phyloP scores from a whole-genome alignment of 345 rosid genomes.

The Salix exigua region DNA sequence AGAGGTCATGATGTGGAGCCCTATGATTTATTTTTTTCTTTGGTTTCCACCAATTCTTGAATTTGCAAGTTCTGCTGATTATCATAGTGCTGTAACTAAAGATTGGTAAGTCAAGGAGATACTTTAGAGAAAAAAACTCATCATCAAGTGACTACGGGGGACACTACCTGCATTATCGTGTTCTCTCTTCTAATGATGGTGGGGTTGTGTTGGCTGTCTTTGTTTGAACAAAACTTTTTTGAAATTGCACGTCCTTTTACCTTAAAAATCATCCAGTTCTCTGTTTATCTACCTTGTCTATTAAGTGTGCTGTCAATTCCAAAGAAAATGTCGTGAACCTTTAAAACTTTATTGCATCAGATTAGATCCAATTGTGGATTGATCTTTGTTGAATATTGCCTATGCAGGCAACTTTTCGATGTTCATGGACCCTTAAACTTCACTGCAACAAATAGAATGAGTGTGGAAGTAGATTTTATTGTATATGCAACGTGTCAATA shows the following conservation, averaged over 20 bases:
- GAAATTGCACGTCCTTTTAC: conserved; percentile 16
- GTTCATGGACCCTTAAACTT: background rate
- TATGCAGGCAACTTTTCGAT: background rate
- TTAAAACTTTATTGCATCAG: background rate
- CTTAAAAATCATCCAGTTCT: background rate
- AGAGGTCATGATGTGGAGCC: background rate
- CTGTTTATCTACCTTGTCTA: conserved; percentile 3
- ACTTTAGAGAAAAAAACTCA: background rate
- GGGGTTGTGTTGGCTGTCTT: conserved; percentile 30
- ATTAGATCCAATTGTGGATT: background rate
- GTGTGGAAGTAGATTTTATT: background rate
- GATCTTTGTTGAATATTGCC: background rate
- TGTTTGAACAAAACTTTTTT: conserved; percentile 16
- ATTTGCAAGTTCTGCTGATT: background rate
- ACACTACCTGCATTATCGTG: conserved; percentile 28
- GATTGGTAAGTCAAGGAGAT: conserved; percentile 3
- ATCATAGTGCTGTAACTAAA: background rate
- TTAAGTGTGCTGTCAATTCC: background rate
- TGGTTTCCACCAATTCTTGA: background rate
- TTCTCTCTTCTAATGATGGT: conserved; percentile 24
- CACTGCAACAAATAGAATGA: background rate
- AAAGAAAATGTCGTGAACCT: background rate
- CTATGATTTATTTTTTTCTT: background rate
- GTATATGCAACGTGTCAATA: background rate
- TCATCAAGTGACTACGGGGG: conserved; percentile 4